A percentile compares a stretch with the other conserved stretches of the same genome.
phyloP scores from a whole-genome alignment of 2,329 filamentous ascomycete genomes.

The Pyrenophora seminiperda region DNA sequence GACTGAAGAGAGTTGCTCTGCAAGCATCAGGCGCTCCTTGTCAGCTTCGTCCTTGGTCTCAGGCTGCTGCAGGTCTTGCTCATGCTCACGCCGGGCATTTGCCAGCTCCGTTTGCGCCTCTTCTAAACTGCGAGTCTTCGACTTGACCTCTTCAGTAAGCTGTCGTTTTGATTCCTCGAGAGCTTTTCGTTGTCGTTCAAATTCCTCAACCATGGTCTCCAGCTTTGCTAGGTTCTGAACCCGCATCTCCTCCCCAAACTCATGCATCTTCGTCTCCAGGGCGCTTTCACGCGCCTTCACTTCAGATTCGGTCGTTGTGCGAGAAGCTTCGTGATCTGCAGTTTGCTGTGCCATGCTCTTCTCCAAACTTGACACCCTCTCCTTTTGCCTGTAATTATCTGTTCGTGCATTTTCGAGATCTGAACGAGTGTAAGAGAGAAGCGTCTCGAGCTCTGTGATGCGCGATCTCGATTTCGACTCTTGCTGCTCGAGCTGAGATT shows the following conservation, averaged over 20 bases:
- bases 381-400: constrained; percentile 40
- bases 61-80: constrained; percentile 12
- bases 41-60: constrained; percentile 3
- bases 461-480: constrained; percentile 35
- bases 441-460: constrained; percentile 44
- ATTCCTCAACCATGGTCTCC: constrained; percentile 32
- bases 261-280: constrained; percentile 29
- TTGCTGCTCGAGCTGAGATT: constrained; percentile 35
- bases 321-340: constrained; percentile 13
- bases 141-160: constrained; percentile 7
- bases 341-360: constrained; percentile 22
- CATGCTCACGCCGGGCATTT: neutral
- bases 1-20: constrained; percentile 30
- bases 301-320: constrained; percentile 12
- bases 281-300: constrained; percentile 30
- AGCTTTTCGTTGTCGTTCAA: constrained; percentile 9
- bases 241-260: constrained; percentile 37
- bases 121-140: constrained; percentile 4
- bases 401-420: constrained; percentile 39
- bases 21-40: constrained; percentile 18
- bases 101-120: constrained; percentile 9
- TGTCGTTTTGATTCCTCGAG: constrained; percentile 9
- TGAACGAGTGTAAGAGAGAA: constrained; percentile 40
- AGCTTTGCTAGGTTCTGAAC: constrained; percentile 32
- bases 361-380: constrained; percentile 25